These are phyloP conservation scores for Asterophora parasitica DNA, from an alignment of 768 basidiomycete species.

Conservation along the genomic window DNA sequence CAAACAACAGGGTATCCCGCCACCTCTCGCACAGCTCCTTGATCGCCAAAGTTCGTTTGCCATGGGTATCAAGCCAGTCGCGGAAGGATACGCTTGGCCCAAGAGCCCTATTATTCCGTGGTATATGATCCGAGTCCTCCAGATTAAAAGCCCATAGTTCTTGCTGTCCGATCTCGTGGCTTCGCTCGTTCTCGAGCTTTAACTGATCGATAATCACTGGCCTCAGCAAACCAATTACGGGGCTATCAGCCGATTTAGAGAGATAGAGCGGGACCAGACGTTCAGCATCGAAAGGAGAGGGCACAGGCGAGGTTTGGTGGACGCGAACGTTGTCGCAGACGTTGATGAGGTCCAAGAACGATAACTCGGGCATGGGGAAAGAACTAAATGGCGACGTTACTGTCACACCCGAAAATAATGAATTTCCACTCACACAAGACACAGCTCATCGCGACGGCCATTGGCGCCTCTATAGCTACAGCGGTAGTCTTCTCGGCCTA, in stretches of 20 bases:
- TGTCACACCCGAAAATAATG: constrained; percentile 12
- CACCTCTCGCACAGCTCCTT: constrained; percentile 68
- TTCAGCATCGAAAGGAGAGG: constrained; percentile 33
- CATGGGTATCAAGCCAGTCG: constrained; percentile 45
- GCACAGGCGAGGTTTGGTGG: constrained; percentile 23
- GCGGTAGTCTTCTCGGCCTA: constrained; percentile 58
- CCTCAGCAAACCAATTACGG: constrained; percentile 58
- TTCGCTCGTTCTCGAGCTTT: constrained; percentile 41
- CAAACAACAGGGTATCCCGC: constrained; percentile 61
- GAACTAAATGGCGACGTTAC: not conserved
- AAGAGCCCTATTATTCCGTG: constrained; percentile 14
- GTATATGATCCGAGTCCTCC: constrained; percentile 23
- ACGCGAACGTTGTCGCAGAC: constrained; percentile 67
- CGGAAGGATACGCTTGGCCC: constrained; percentile 48
- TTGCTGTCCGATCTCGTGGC: constrained; percentile 19
- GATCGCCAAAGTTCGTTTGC: constrained; percentile 58
- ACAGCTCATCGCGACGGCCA: constrained; percentile 63
- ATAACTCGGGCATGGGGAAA: constrained; percentile 18
- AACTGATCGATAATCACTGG: constrained; percentile 54
- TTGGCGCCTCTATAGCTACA: constrained; percentile 59
- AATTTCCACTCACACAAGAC: constrained; percentile 42
- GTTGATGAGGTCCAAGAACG: constrained; percentile 62
- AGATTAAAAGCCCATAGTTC: constrained; percentile 38
- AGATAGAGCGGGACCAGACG: constrained; percentile 54
- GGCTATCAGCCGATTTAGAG: constrained; percentile 41